Evolutionary conservation across 106 monocot species (phyloP).

Genomic region (Dioscorea zingiberensis): DNA sequence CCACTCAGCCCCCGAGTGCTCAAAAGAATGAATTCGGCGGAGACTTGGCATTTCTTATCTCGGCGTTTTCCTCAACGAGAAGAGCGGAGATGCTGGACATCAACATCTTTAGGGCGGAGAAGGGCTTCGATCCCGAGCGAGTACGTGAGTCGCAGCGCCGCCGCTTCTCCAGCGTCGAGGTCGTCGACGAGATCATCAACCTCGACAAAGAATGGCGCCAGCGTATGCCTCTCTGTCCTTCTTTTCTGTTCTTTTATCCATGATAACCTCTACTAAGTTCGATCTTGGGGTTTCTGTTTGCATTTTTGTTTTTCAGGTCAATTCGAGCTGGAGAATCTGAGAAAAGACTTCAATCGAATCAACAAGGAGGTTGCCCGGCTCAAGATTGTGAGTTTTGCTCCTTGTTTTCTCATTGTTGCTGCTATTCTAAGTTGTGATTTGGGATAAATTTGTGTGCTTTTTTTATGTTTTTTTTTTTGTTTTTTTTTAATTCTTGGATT

Average conservation of each 20-base stretch:
- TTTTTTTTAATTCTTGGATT: not conserved
- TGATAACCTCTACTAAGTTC: not conserved
- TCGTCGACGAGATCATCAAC: slow-evolving; percentile 82
- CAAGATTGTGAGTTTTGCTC: slow-evolving; percentile 42
- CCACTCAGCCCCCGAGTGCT: no score
- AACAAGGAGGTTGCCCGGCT: slow-evolving; percentile 80
- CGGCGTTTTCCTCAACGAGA: no score
- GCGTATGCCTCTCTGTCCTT: slow-evolving; percentile 21
- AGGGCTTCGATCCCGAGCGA: slow-evolving; percentile 64
- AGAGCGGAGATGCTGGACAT: slow-evolving; percentile 65
- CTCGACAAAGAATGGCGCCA: slow-evolving; percentile 96
- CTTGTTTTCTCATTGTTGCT: not conserved
- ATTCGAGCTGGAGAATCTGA: slow-evolving; percentile 71
- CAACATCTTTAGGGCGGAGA: slow-evolving; percentile 71
- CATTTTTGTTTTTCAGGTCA: slow-evolving; percentile 56
- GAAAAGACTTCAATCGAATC: slow-evolving; percentile 86
- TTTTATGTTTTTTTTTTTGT: no score
- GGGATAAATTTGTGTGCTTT: not conserved
- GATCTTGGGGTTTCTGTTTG: not conserved
- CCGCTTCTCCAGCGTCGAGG: slow-evolving; percentile 68
- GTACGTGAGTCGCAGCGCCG: slow-evolving; percentile 94
- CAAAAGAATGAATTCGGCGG: no score
- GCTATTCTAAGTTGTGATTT: no score
- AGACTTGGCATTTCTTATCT: no score
- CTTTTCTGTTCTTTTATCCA: not conserved